phyloP scores from a whole-genome alignment of 2,329 filamentous ascomycete genomes.

The Alternaria solani region DNA sequence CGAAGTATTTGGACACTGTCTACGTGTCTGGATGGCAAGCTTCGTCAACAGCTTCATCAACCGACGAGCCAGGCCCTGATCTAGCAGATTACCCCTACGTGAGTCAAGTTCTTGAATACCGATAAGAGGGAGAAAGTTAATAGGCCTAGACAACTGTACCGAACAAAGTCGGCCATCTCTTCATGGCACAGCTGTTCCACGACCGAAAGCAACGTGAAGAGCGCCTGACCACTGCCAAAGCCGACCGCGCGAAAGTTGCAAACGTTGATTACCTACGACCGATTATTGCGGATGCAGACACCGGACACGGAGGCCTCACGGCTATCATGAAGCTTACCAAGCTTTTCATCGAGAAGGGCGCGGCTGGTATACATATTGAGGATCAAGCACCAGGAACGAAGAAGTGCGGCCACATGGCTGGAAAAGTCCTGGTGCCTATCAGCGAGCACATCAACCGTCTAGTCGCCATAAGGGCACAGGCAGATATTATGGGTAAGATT shows the following conservation, averaged over 20 bases:
- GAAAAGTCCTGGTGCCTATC: slow-evolving; percentile 96
- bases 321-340: slow-evolving; percentile 99
- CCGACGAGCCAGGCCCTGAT: slow-evolving; percentile 96
- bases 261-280: slow-evolving; percentile 95
- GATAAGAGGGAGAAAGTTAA: slow-evolving; percentile 20
- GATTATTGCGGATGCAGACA: slow-evolving; percentile 96
- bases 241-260: slow-evolving; percentile 73
- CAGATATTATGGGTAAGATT: slow-evolving; percentile 89
- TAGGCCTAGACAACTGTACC: slow-evolving; percentile 85
- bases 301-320: slow-evolving; percentile 95
- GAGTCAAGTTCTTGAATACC: slow-evolving; percentile 14
- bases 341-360: slow-evolving; percentile 94
- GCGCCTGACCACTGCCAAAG: slow-evolving; percentile 78
- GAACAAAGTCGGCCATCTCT: slow-evolving; percentile 97
- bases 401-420: slow-evolving; percentile 99
- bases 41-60: slow-evolving; percentile 92
- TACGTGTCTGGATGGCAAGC: slow-evolving; percentile 99
- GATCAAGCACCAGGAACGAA: slow-evolving; percentile 98
- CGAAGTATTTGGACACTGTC: slow-evolving; percentile 96
- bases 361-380: slow-evolving; percentile 97
- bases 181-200: slow-evolving; percentile 99
- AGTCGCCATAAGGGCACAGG: slow-evolving; percentile 94
- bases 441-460: slow-evolving; percentile 98
- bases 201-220: slow-evolving; percentile 99
- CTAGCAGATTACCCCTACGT: slow-evolving; percentile 88